Base-by-base conservation (phyloP, 2,329 filamentous ascomycete genomes). In the Penicillium verrucosum region DNA sequence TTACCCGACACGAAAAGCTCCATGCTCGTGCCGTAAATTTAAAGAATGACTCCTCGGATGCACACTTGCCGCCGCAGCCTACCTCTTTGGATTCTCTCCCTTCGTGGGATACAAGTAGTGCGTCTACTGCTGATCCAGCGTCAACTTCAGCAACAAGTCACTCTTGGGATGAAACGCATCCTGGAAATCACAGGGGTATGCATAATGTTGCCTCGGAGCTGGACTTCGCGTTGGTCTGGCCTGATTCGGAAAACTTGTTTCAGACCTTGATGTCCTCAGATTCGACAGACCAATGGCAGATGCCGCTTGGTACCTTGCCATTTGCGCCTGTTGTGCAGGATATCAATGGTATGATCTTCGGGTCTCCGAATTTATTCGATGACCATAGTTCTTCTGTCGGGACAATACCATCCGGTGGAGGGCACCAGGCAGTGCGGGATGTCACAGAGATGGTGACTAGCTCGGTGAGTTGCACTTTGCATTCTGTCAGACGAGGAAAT, bases 141-240 rank as follows among this genome's bases (percentile, higher is more conserved):
- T 59, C 67, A 18, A 61, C 60, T 2, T 57, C 63, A 27, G 60
- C 60, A 8, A 59, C 65, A 6, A 66, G 53, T 52, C 65, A 65
- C 10, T 59, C 65, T 18, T 72, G 66, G 67, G 63, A 64, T 11
- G 63, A 67, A 34, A 38, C 63, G 12, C 63, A 67, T 29, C 44
- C 61, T 2, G 60, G 51, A 1, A 14, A 32, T 5, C 62, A 65
- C 43, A 36, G 59, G 7, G 58, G 52, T 3, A 56, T 71, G 53
- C 64, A 72, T 4, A 60, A 68, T 57, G 56, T 61, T 23, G 56
- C 64, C 1, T 60, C 65, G 5, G 74, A 76, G 29, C 55, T 75
- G 6, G 75, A 78, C 54, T 77, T 76, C 47, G 67, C 73, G 14
- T 61, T 79, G 21, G 73, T 78, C 44, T 79, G 77, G 77, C 77